A percentile compares a stretch with the other conserved stretches of the same genome.
phyloP scores from a whole-genome alignment of 2,329 filamentous ascomycete genomes.

The Ceratocystis smalleyi region DNA sequence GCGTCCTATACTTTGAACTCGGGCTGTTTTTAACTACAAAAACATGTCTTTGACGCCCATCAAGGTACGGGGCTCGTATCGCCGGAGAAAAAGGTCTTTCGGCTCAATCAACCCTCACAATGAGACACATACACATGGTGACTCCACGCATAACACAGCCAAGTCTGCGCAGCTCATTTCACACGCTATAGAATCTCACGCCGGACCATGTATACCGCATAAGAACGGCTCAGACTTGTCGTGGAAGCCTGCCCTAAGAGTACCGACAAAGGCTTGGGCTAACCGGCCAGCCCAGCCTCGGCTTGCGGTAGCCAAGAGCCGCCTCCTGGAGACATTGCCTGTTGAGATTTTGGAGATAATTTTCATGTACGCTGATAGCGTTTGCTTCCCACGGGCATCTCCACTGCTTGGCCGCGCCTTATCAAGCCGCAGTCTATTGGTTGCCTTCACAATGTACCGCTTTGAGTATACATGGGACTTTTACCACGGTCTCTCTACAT shows the following conservation, averaged over 20 bases:
- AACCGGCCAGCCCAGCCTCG: neutral
- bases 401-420: slow-evolving; percentile 32
- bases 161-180: neutral
- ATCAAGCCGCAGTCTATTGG: slow-evolving; percentile 22
- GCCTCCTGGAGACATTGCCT: slow-evolving; percentile 28
- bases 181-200: neutral
- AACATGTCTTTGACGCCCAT: neutral
- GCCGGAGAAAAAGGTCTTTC: neutral
- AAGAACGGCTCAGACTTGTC: neutral
- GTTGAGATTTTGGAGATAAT: slow-evolving; percentile 39
- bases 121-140: neutral
- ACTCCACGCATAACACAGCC: neutral
- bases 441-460: slow-evolving; percentile 23
- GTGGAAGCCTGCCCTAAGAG: neutral
- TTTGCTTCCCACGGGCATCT: slow-evolving; percentile 32
- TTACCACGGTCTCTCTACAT: slow-evolving; percentile 22
- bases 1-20: neutral
- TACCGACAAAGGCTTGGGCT: neutral
- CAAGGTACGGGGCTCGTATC: neutral
- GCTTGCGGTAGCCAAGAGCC: neutral
- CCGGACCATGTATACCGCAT: neutral
- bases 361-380: slow-evolving; percentile 34
- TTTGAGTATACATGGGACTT: slow-evolving; percentile 29
- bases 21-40: neutral
- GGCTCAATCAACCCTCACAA: neutral